Evolutionary conservation across 257 asterid genomes (phyloP), one percentile per base, ranked within the genome.

Genomic region (Plectranthus barbatus): DNA sequence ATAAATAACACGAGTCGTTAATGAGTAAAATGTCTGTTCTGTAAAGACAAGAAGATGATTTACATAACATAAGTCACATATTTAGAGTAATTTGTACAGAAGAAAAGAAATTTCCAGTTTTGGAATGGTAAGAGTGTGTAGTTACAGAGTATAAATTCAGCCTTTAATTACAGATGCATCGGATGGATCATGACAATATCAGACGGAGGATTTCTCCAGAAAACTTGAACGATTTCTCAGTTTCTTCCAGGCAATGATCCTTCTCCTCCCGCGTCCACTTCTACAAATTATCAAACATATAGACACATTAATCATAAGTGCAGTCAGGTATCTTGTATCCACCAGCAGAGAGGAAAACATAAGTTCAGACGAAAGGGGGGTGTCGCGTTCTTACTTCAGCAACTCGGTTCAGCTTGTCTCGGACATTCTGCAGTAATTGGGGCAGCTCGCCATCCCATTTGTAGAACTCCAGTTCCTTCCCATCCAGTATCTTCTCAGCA

Each of bases 371-470:
- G n/a, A 26, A 3, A 9, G 31, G 47, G 49, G 62, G 52, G 52
- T 12, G 1, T 2, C 1, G 57, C n/a, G 64, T 53, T 61, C 69
- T 21, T 86, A 86, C 98, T 73, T 88, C 78, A 61, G 96, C 94
- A 69, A 91, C 94, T 71, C 58, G 66, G 41, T 91, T 88, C 56
- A 91, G 79, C 80, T 91, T 91, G 40, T 81, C 95, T 50, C 95
- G 80, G 51, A 91, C 95, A 60, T 80, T 86, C 75, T 91, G 96
- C 83, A 88, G 59, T 26, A 88, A 81, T n/a, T 82, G 87, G 31
- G 95, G 71, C 4, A 91, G 80, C 15, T 88, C 95, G 2, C 98
- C 90, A 0, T 88, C 94, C 98, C 98, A 91, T 70, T 84, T 86
- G 81, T 91, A 91, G 80, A 91, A 91, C 73, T 88, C 96, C 86